Evolutionary conservation across 768 basidiomycete species (phyloP).

Genomic region (Kwoniella newhampshirensis): DNA sequence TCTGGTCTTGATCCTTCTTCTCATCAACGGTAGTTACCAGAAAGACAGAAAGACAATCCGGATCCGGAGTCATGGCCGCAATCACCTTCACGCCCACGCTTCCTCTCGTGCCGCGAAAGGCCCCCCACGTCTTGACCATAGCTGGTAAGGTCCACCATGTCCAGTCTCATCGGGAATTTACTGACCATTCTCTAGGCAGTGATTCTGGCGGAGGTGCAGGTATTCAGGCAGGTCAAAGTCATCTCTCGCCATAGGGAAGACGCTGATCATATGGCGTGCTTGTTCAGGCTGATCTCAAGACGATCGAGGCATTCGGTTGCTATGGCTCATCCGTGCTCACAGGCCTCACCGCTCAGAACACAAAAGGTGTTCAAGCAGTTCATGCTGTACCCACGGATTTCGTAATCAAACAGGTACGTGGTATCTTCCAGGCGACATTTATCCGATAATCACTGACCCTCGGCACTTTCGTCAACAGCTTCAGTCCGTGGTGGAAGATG

Average conservation of each 20-base stretch:
- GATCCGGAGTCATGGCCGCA: no score
- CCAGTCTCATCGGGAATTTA: no score
- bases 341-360: conserved; percentile 87
- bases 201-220: conserved; percentile 86
- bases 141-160: no score
- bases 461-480: conserved; percentile 58
- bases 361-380: conserved; percentile 73
- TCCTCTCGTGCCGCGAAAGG: conserved; percentile 2
- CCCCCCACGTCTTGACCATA: conserved; percentile 49
- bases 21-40: no score
- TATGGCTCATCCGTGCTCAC: conserved; percentile 82
- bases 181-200: conserved; percentile 58
- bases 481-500: conserved; percentile 67
- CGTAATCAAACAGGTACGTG: conserved; percentile 68
- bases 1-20: no score
- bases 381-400: conserved; percentile 69
- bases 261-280: neutral
- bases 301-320: conserved; percentile 72
- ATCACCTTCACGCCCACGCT: neutral
- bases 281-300: conserved; percentile 76
- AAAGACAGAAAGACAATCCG: no score
- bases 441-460: neutral
- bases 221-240: conserved; percentile 68
- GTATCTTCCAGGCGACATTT: neutral
- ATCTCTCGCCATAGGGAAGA: neutral